A percentile compares a stretch with the other conserved stretches of the same genome.
Conservation (phyloP, 495 filamentous ascomycete species). For the Hyaloscypha finlandica region DNA sequence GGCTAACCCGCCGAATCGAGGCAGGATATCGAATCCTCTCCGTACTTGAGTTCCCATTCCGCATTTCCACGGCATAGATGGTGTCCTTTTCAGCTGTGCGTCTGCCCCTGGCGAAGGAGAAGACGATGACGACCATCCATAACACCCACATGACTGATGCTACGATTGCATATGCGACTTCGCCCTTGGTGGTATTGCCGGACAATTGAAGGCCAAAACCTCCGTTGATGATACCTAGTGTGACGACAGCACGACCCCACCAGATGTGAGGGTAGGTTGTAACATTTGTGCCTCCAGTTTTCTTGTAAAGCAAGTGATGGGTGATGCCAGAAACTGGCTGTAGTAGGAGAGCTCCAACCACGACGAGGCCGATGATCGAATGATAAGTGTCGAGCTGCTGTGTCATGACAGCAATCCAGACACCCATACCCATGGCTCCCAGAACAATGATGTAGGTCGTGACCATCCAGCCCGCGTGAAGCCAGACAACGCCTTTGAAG, state of each 20-base stretch:
- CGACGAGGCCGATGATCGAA: constrained; percentile 57
- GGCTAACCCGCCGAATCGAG: not conserved
- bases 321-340: constrained; percentile 65
- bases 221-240: constrained; percentile 68
- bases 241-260: constrained; percentile 64
- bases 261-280: constrained; percentile 67
- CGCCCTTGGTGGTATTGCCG: constrained; percentile 19
- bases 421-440: constrained; percentile 63
- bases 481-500: constrained; percentile 47
- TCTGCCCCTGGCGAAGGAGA: constrained; percentile 16
- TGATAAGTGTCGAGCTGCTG: constrained; percentile 36
- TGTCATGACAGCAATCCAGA: constrained; percentile 45
- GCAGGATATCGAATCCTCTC: not conserved
- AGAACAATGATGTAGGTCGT: constrained; percentile 58
- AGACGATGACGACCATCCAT: constrained; percentile 26
- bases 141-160: constrained; percentile 47
- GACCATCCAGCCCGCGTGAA: constrained; percentile 63
- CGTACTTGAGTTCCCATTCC: not conserved
- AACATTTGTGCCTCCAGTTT: constrained; percentile 47
- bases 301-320: constrained; percentile 61
- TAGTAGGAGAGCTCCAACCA: constrained; percentile 54
- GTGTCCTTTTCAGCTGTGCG: not conserved
- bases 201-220: constrained; percentile 62
- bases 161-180: constrained; percentile 62
- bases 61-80: not conserved